Base-by-base conservation (phyloP, 176 grass and related monocot species). In the Eragrostis curvula region DNA sequence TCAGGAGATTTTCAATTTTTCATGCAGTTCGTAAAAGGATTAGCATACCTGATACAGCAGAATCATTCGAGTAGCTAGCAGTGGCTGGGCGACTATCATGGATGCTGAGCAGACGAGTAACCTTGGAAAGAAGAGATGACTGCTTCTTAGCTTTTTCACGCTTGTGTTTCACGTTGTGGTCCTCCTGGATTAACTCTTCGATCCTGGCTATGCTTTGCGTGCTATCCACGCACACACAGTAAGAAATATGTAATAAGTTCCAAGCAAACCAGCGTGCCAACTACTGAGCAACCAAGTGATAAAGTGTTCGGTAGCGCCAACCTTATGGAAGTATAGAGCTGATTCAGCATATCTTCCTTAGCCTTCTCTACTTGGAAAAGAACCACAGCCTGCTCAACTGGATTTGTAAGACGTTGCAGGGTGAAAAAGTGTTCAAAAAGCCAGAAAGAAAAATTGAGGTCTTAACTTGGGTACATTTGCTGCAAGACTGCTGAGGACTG, bases 341-440 rank as follows among this genome's bases (percentile, higher is more conserved):
- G 94, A 80, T 90, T 97, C 27, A 97, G 83, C 94, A 97, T 97
- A 78, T 92, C 89, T 83, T 97, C 94, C 45, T 88, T 97, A 9
- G 91, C 82, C 76, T 97, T 94, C 70, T 97, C 91, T 48, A 97
- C 92, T 92, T 97, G 94, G 72, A 91, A 97, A 82, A 94, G 89
- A 74, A 94, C 85, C 21, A 97, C 83, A 82, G 94, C 94, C 94
- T 97, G 91, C 56, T 82, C 45, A 84, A 80, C 36, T 47, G 9
- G 40, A 73, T 25, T 55, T 53, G 23, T 60, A 52, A 84, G 69
- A 74, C 1, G 74, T 24, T 72, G 17, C 45, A 84, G 58, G 11
- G 61, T 64, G 60, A 46, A 77, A 9, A 74, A 40, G 36, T 59
- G 2, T 60, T 12, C 21, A 59, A 12, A 70, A 85, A 77, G 47